Conservation (phyloP, 2,329 filamentous ascomycete genomes). For the Tolypocladium cylindrosporum region DNA sequence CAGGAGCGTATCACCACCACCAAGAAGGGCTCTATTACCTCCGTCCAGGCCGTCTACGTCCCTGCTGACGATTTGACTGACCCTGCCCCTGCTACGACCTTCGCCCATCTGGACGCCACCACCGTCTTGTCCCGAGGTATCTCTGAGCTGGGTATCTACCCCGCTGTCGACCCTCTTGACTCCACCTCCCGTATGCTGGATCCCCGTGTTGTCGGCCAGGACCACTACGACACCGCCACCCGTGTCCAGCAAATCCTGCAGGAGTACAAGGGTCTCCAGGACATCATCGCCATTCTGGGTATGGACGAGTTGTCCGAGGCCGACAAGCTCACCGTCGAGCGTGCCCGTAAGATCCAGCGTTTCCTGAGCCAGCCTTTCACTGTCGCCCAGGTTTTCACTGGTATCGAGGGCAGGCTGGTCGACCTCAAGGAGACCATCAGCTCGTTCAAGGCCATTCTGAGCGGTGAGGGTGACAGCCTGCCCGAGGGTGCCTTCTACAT, state of each 20-base stretch:
- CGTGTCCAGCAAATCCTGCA: slow-evolving; percentile 98
- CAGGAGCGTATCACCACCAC: slow-evolving; percentile 99
- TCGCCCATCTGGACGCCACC: slow-evolving; percentile 99
- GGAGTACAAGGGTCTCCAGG: slow-evolving; percentile 99
- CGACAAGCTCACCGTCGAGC: slow-evolving; percentile 99
- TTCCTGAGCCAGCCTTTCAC: slow-evolving; percentile 99
- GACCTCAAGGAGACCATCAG: slow-evolving; percentile 97
- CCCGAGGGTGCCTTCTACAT: slow-evolving; percentile 96
- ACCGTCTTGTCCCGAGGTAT: slow-evolving; percentile 99
- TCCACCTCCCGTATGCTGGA: slow-evolving; percentile 99
- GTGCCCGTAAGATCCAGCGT: slow-evolving; percentile 99
- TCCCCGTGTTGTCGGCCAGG: slow-evolving; percentile 94
- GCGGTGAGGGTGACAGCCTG: slow-evolving; percentile 89
- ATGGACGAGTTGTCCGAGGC: slow-evolving; percentile 99
- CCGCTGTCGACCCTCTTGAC: slow-evolving; percentile 98
- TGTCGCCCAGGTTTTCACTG: slow-evolving; percentile 72
- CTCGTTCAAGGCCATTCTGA: slow-evolving; percentile 95
- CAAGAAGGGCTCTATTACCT: slow-evolving; percentile 98
- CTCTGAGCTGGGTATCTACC: slow-evolving; percentile 99
- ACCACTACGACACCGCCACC: slow-evolving; percentile 93
- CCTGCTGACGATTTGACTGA: slow-evolving; percentile 99
- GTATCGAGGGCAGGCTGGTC: slow-evolving; percentile 92
- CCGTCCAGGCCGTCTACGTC: slow-evolving; percentile 99
- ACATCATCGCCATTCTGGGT: slow-evolving; percentile 99
- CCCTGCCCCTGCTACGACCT: slow-evolving; percentile 97